phyloP scores from a whole-genome alignment of 2,329 filamentous ascomycete genomes.

The Lachnellula occidentalis region DNA sequence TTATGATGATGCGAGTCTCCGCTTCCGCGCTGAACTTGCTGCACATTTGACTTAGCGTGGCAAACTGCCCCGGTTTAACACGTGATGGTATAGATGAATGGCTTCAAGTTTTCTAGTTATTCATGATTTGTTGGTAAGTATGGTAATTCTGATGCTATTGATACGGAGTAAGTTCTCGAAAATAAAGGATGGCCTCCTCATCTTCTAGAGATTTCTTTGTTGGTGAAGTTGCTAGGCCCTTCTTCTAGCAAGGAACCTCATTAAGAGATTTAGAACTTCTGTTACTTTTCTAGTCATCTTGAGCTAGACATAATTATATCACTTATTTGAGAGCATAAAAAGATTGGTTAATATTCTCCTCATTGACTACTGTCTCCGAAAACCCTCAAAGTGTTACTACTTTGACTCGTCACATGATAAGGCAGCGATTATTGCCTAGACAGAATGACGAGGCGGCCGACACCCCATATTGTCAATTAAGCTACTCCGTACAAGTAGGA shows the following conservation, averaged over 20 bases:
- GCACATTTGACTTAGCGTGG: conserved; percentile 15
- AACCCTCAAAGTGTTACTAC: not conserved
- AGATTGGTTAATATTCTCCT: too few relatives aligned
- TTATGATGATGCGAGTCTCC: conserved; percentile 20
- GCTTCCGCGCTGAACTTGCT: conserved; percentile 3
- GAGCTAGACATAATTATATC: too few relatives aligned
- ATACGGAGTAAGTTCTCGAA: not conserved
- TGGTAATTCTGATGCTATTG: not conserved
- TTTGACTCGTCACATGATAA: not conserved
- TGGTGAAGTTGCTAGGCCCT: not conserved
- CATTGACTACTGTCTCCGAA: too few relatives aligned
- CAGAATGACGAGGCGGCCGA: conserved; percentile 11
- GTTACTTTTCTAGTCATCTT: too few relatives aligned
- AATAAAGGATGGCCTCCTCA: not conserved
- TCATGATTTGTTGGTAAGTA: not conserved
- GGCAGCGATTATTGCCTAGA: not conserved
- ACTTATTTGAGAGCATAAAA: too few relatives aligned
- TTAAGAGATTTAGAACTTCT: too few relatives aligned
- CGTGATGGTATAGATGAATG: not conserved
- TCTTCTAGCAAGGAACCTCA: too few relatives aligned
- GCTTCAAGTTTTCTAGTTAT: not conserved
- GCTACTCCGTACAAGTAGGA: not conserved
- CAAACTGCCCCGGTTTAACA: not conserved
- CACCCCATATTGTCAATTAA: not conserved
- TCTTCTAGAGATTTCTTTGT: not conserved